phyloP scores from a whole-genome alignment of 2,329 filamentous ascomycete genomes.

The Lasiodiplodia theobromae region DNA sequence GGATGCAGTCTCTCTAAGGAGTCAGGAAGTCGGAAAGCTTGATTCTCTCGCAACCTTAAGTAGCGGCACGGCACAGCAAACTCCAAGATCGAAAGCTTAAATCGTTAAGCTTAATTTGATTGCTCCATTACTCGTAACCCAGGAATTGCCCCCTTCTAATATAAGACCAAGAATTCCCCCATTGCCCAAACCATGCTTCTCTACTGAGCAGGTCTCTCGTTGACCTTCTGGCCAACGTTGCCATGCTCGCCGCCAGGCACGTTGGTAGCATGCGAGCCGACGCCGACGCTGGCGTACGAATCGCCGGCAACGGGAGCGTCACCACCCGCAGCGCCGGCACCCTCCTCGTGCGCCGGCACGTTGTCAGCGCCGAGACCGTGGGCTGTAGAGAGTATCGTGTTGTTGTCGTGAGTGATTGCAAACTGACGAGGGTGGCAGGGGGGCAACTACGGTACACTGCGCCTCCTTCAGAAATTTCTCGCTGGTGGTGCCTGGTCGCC shows the following conservation, averaged over 20 bases:
- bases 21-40: too few relatives aligned
- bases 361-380: slow-evolving; percentile 16
- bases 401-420: neutral
- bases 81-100: neutral
- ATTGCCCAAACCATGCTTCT: neutral
- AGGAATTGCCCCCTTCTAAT: neutral
- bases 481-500: slow-evolving; percentile 5
- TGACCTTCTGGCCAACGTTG: slow-evolving; percentile 3
- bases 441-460: neutral
- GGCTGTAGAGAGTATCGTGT: neutral
- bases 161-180: too few relatives aligned
- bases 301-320: slow-evolving; percentile 12
- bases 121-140: neutral
- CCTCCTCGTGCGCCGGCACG: slow-evolving; percentile 1
- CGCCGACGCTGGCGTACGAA: slow-evolving; percentile 12
- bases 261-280: neutral
- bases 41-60: too few relatives aligned
- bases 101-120: neutral
- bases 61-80: too few relatives aligned
- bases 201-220: slow-evolving; percentile 11
- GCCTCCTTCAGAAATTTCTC: slow-evolving; percentile 23
- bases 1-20: too few relatives aligned
- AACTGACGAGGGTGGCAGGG: neutral
- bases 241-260: slow-evolving; percentile 13
- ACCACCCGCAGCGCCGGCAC: neutral